These are phyloP conservation scores for Rhizopogon vesiculosus DNA, from an alignment of 768 basidiomycete genomes.

Conservation along the genomic window DNA sequence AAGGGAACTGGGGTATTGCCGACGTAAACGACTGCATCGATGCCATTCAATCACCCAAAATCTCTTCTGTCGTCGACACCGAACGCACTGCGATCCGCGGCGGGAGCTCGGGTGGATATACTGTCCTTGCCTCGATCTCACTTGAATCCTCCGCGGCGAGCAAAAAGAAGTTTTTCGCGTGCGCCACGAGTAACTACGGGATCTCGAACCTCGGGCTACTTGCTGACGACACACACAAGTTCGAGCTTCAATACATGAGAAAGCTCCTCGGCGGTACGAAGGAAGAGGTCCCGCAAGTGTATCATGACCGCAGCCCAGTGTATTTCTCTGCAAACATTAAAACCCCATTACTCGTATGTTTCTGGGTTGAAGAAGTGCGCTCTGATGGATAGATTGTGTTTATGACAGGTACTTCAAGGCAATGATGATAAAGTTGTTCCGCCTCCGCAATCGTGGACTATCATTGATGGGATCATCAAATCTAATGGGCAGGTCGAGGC, in stretches of 20 bases:
- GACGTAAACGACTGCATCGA: constrained; percentile 62
- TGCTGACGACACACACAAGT: constrained; percentile 67
- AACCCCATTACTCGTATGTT: constrained; percentile 55
- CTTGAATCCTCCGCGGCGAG: constrained; percentile 47
- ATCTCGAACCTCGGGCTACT: constrained; percentile 59
- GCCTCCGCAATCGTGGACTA: constrained; percentile 47
- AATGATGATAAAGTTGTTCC: constrained; percentile 60
- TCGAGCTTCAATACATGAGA: constrained; percentile 53
- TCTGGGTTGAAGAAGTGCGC: constrained; percentile 27
- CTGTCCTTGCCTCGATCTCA: constrained; percentile 46
- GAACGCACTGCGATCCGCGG: constrained; percentile 67
- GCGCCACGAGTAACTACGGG: constrained; percentile 66
- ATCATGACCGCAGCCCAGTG: constrained; percentile 58
- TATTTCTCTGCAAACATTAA: constrained; percentile 58
- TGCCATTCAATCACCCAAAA: constrained; percentile 42
- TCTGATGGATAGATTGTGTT: constrained; percentile 5
- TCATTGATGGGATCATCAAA: not conserved
- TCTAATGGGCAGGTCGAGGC: constrained; percentile 24
- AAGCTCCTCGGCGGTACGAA: constrained; percentile 60
- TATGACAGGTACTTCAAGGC: constrained; percentile 63
- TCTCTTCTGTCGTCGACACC: constrained; percentile 51
- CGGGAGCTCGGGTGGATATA: constrained; percentile 70
- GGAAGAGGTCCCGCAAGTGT: constrained; percentile 51
- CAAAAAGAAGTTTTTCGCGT: constrained; percentile 54
- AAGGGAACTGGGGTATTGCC: constrained; percentile 66